These are phyloP conservation scores for Cordyceps fumosorosea DNA, from an alignment of 2,329 filamentous ascomycete species.

Conservation along the genomic window DNA sequence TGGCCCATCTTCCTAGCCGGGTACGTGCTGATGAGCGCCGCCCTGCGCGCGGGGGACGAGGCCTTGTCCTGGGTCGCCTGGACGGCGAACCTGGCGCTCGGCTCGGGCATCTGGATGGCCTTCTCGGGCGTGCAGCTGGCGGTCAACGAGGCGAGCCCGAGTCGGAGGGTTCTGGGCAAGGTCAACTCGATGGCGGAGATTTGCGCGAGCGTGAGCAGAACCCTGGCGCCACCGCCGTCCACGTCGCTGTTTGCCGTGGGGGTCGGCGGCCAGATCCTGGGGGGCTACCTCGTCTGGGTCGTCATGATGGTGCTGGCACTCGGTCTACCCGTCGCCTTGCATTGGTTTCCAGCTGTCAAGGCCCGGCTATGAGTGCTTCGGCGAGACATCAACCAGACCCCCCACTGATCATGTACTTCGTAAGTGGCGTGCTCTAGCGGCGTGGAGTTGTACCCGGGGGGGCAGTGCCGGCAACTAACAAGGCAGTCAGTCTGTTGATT, in stretches of 20 bases:
- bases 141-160: background rate
- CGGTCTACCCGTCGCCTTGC: background rate
- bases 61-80: background rate
- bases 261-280: background rate
- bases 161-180: background rate
- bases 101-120: background rate
- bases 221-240: background rate
- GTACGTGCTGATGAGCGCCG: constrained; percentile 49
- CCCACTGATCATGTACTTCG: no score
- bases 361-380: background rate
- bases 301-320: background rate
- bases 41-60: constrained; percentile 19
- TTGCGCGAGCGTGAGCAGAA: background rate
- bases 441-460: no score
- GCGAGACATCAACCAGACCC: no score
- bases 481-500: no score
- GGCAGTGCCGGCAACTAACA: no score
- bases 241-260: background rate
- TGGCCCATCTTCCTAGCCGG: constrained; percentile 61
- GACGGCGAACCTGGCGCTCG: background rate
- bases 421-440: no score
- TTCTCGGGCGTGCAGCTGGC: background rate
- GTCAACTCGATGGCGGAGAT: background rate
- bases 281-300: background rate
- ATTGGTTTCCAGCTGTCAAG: background rate